Evolutionary conservation across 371 early-diverging fungal genomes (phyloP), one percentile per base, ranked within the genome.

Genomic region (Mortierella sp.): DNA sequence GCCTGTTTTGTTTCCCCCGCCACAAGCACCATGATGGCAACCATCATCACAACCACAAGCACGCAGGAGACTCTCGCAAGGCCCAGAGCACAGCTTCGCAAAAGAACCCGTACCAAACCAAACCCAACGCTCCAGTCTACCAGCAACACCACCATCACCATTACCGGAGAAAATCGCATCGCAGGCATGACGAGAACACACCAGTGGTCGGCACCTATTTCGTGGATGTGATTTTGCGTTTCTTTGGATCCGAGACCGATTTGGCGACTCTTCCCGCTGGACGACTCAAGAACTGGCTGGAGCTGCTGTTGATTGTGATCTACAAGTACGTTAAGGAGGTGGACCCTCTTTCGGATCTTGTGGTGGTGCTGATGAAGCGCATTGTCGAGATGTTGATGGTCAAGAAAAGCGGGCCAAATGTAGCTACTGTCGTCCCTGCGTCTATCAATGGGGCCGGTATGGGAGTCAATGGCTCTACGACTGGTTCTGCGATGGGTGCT

Each of bases 221-320:
- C 73, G 82, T 86, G 57, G 87, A 86, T 54, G 87, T 86, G 46
- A 86, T 86, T 54, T 51, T 86, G 9, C 82, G 87, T 0, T 86
- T 86, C 72, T 82, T 86, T 86, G 82, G 82, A 26, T 82, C 87
- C 1, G 87, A 86, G 61, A 82, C 82, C 0, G 87, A 86, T 43
- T 59, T 86, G 71, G 75, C 80, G 9, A 54, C 55, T 0, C 51
- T 86, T 14, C 87, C 87, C 0, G 70, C 76, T 6, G 77, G 67
- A 0, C 70, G 87, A 8, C 86, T 93, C 44, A 91, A 89, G 61
- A 87, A 85, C 34, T 93, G 93, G 93, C 87, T 93, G 6, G 93
- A 93, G 43, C 88, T 89, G 9, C 71, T 91, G 24, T 43, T 92
- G 64, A 89, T 93, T 69, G 89, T 92, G 24, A 82, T 93, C 5